Evolutionary conservation across 352 stramenopile genomes (phyloP).

Genomic region (Blastocystis sp.): DNA sequence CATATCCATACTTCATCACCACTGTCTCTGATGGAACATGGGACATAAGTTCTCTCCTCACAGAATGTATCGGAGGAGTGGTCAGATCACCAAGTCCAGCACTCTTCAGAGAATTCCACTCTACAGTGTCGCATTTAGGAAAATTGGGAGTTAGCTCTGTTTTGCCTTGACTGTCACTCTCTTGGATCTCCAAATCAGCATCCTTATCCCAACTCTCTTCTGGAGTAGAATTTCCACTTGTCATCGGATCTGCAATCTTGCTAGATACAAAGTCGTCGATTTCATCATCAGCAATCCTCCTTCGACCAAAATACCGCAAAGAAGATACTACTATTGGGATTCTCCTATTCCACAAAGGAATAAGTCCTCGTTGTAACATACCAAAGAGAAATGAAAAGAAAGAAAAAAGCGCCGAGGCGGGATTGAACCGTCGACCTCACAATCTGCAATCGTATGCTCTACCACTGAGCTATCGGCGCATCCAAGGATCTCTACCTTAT

Average conservation of each 20-base stretch:
- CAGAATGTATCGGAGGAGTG: neutral
- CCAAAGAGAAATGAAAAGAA: constrained; percentile 6
- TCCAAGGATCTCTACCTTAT: neutral
- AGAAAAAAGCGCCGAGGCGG: constrained; percentile 40
- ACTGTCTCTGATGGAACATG: constrained; percentile 21
- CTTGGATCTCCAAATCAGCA: neutral
- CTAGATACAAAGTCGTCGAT: neutral
- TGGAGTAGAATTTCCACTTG: neutral
- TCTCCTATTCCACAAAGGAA: neutral
- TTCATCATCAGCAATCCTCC: neutral
- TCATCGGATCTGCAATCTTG: neutral
- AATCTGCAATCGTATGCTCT: constrained; percentile 63
- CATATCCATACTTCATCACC: constrained; percentile 50
- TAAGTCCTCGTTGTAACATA: neutral
- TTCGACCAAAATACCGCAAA: neutral
- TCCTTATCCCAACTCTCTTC: neutral
- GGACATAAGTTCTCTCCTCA: neutral
- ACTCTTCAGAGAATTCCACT: constrained; percentile 14
- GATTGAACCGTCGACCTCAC: constrained; percentile 62
- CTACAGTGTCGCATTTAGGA: neutral
- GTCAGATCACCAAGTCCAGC: constrained; percentile 6
- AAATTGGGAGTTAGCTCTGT: no score
- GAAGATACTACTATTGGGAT: neutral
- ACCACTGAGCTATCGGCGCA: constrained; percentile 60
- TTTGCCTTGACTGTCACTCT: neutral